Base-by-base conservation (phyloP, 2,329 filamentous ascomycete genomes). In the Colletotrichum noveboracense region DNA sequence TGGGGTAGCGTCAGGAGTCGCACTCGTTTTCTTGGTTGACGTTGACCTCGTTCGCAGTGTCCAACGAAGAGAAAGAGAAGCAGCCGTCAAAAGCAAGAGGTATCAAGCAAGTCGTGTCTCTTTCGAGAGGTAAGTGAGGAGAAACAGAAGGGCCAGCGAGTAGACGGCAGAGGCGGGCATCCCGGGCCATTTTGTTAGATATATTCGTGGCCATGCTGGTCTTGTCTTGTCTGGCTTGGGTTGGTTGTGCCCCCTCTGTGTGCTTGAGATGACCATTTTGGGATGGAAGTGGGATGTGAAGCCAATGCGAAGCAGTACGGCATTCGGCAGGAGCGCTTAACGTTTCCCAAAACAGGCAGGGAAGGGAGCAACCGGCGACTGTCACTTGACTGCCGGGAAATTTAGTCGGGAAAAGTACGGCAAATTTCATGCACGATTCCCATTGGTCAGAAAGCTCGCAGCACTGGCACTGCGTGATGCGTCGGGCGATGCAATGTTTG, bases 311-410 rank as follows among this genome's bases (percentile, higher is more conserved):
- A 68, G 72, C 43, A 68, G 26, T 71, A 62, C 75, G 55, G 67
- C 36, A 69, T 77, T 12, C 8, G 69, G 75, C 68, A 75, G 68
- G 28, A 36, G 73, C 73, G 73, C 73, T 75, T 75, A 73, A 28
- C 30, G 26, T 68, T 75, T 68, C 73, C 62, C 7, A 16, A 68
- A 68, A 34, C 26, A 48, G 69, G 24, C 36, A 32, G 21, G 48
- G 28, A 56, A 18, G n/a, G 61, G 58, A 30, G 74, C 66, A 32
- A 13, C 76, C 76, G 69, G 85, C 28, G 21, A 34, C 28, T 9
- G 60, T 61, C 60, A 61, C 48, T 71, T 65, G 71, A 73, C 65
- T 36, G 58, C 24, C 16, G 16, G 14, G 43, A 71, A 4, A 34
- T 52, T 66, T 48, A 18, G 32, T 55, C 55, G 68, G 62, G 5